Evolutionary conservation across 306 rosid genomes (phyloP), one percentile per base, ranked within the genome.

Genomic region (Oemleria cerasiformis): DNA sequence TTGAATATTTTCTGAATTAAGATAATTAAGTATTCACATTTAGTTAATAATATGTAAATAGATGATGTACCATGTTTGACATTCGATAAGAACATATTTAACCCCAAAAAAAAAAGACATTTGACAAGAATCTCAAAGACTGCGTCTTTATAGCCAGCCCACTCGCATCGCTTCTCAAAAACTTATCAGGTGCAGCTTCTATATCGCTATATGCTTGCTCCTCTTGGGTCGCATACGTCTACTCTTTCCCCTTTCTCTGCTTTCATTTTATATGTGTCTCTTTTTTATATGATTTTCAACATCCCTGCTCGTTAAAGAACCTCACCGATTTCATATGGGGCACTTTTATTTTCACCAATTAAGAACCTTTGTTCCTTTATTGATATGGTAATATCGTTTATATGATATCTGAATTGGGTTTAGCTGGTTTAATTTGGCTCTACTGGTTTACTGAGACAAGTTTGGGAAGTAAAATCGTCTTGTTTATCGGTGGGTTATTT

Each of bases 321-420:
- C 17, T 45, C 58, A 53, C 19, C 10, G 21, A 53, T 53, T 53
- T 12, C 58, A 53, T 19, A 19, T n/a, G 6, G 2, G 58, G 9
- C 61, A 56, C 15, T 56, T 15, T 21, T 23, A 19, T 53, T 30
- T 30, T 53, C 30, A 21, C 61, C 7, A 25, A 7, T 9, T 6
- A 10, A 5, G 12, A 5, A 10, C 12, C 8, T 11, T 56, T 21
- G 11, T 25, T 21, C 16, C 14, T 56, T 56, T 9, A 23, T 56
- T 12, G 38, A 56, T 56, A 51, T 56, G 61, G 23, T 21, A 56
- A 23, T 56, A 21, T 21, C 12, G 61, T 25, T 56, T 23, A 56
- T 56, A 16, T 56, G 61, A 56, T 21, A 56, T 25, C 61, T 56
- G 61, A 56, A 20, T 21, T 56, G 39, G 61, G 61, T 23, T 53